A percentile compares a stretch with the other conserved stretches of the same genome.
Conservation (phyloP, 495 filamentous ascomycete species). For the Margaritispora aquatica region DNA sequence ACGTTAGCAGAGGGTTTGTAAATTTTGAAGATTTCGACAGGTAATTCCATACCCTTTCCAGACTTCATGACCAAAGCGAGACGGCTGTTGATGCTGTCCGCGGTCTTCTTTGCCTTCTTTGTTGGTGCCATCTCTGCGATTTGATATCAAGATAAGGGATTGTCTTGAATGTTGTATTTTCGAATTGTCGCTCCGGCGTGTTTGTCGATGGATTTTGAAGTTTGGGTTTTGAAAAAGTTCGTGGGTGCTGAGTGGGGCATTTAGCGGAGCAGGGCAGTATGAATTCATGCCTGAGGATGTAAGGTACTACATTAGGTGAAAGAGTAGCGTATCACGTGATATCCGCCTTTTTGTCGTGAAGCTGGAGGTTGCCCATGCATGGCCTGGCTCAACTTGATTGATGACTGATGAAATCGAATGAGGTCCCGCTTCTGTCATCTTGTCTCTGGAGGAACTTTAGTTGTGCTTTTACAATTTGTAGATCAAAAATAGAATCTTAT, state of each 20-base stretch:
- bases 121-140: constrained; percentile 61
- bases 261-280: neutral
- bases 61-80: constrained; percentile 90
- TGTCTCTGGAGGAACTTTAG: no score
- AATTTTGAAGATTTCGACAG: constrained; percentile 2
- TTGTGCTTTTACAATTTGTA: no score
- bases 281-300: neutral
- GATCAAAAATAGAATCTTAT: no score
- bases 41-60: constrained; percentile 62
- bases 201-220: constrained; percentile 1
- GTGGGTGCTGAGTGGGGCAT: neutral
- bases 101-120: constrained; percentile 90
- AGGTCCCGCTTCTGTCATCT: no score
- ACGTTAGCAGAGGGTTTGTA: constrained; percentile 7
- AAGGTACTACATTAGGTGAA: no score
- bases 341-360: no score
- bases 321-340: no score
- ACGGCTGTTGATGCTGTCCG: constrained; percentile 85
- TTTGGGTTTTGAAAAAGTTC: neutral
- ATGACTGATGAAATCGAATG: no score
- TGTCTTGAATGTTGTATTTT: constrained; percentile 4
- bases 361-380: no score
- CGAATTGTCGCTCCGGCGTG: constrained; percentile 5
- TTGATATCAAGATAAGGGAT: constrained; percentile 4
- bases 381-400: no score